Evolutionary conservation across 2,329 filamentous ascomycete species (phyloP).

Genomic region (Ophiostoma quercus): DNA sequence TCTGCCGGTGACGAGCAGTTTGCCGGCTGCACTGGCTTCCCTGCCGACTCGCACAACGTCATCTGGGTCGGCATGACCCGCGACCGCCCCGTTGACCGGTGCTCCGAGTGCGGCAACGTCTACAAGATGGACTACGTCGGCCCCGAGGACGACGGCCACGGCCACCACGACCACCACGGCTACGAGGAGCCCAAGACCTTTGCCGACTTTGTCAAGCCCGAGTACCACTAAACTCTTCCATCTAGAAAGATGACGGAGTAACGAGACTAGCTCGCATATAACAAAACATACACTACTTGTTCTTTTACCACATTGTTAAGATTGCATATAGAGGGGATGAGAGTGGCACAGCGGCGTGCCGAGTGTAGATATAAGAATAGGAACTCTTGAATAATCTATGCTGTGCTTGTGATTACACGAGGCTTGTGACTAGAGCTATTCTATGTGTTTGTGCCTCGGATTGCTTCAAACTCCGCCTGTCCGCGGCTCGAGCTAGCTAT

Average conservation of each 20-base stretch:
- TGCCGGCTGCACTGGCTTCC: slow-evolving; percentile 89
- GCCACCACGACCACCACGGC: slow-evolving; percentile 50
- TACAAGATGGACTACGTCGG: slow-evolving; percentile 98
- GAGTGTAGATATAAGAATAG: slow-evolving; percentile 15
- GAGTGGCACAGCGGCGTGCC: neutral
- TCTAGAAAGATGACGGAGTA: neutral
- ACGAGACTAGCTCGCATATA: neutral
- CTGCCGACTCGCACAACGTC: slow-evolving; percentile 84
- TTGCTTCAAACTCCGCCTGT: too few relatives aligned
- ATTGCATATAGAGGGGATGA: slow-evolving; percentile 10
- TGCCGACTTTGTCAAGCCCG: slow-evolving; percentile 89
- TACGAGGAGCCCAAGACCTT: slow-evolving; percentile 88
- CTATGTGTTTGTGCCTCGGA: too few relatives aligned
- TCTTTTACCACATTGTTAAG: slow-evolving; percentile 6
- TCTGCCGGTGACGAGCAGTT: slow-evolving; percentile 96
- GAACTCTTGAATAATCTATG: neutral
- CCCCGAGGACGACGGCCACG: slow-evolving; percentile 66
- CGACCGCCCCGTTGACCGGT: slow-evolving; percentile 87
- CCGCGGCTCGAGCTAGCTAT: too few relatives aligned
- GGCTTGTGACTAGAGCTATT: neutral
- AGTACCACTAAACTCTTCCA: slow-evolving; percentile 66
- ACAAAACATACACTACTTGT: neutral
- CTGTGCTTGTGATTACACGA: neutral
- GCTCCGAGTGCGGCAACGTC: slow-evolving; percentile 91
- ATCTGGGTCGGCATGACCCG: slow-evolving; percentile 86